phyloP scores from a whole-genome alignment of 2,329 filamentous ascomycete species.

The Sphaerulina vaccinii region DNA sequence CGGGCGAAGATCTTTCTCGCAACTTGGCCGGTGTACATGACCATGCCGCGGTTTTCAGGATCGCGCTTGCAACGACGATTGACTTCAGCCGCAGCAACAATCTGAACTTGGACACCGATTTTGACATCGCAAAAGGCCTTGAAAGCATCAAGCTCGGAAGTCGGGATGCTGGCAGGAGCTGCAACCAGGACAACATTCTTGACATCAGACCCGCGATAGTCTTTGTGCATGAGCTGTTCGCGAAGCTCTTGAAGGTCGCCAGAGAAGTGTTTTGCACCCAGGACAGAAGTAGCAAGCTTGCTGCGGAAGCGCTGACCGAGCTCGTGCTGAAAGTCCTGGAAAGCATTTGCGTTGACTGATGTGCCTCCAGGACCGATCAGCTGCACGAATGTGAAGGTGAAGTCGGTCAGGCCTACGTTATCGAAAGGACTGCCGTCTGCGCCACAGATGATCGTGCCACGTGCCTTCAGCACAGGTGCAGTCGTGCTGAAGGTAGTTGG shows the following conservation, averaged over 20 bases:
- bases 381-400: not conserved
- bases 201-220: not conserved
- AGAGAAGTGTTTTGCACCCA: not conserved
- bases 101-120: too few species aligned
- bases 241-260: not conserved
- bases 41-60: too few species aligned
- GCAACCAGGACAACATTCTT: not conserved
- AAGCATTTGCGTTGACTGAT: not conserved
- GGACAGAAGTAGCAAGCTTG: not conserved
- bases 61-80: too few species aligned
- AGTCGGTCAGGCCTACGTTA: not conserved
- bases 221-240: not conserved
- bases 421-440: not conserved
- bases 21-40: too few species aligned
- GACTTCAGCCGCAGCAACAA: too few species aligned
- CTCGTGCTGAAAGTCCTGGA: not conserved
- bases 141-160: not conserved
- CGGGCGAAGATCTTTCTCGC: too few species aligned
- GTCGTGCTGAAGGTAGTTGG: not conserved
- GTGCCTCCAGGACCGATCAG: not conserved
- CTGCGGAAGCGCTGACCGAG: constrained; percentile 1
- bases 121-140: not conserved
- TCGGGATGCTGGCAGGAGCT: not conserved
- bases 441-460: too few species aligned
- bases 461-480: not conserved